phyloP scores from a whole-genome alignment of 1,139 yeast genomes.

The Lodderomyces beijingensis region DNA sequence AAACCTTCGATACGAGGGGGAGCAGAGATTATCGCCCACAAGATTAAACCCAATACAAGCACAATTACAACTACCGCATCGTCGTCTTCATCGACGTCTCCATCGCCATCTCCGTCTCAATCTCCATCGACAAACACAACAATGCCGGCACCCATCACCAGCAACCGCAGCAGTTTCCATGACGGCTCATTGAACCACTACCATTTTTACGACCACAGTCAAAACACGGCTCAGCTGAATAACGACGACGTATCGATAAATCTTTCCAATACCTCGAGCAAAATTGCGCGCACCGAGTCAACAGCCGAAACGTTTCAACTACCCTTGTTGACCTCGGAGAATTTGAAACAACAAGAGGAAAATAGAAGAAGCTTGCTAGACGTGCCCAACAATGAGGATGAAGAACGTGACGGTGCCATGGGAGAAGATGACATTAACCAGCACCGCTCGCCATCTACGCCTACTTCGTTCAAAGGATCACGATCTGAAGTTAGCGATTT shows the following conservation, averaged over 20 bases:
- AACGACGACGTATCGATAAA: not conserved
- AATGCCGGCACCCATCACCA: not conserved
- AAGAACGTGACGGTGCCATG: no score
- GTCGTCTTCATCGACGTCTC: no score
- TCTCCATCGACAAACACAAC: not conserved
- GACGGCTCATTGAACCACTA: not conserved
- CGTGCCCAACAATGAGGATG: not conserved
- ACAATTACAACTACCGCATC: no score
- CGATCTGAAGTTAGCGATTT: conserved; percentile 14
- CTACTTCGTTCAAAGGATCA: conserved; percentile 26
- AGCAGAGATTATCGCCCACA: no score
- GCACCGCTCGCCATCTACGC: conserved; percentile 30
- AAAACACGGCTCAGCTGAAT: not conserved
- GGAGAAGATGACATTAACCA: not conserved
- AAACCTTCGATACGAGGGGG: no score
- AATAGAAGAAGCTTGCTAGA: not conserved
- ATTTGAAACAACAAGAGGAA: conserved; percentile 8
- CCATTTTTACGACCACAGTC: not conserved
- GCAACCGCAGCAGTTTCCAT: not conserved
- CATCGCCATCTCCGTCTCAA: not conserved
- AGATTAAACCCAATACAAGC: no score
- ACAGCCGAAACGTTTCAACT: conserved; percentile 4
- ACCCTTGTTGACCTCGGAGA: conserved; percentile 10
- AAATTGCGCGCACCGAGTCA: conserved; percentile 1
- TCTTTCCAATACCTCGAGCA: not conserved